Evolutionary conservation across 208 protist species (phyloP).

Genomic region (Trypanosoma theileri): DNA sequence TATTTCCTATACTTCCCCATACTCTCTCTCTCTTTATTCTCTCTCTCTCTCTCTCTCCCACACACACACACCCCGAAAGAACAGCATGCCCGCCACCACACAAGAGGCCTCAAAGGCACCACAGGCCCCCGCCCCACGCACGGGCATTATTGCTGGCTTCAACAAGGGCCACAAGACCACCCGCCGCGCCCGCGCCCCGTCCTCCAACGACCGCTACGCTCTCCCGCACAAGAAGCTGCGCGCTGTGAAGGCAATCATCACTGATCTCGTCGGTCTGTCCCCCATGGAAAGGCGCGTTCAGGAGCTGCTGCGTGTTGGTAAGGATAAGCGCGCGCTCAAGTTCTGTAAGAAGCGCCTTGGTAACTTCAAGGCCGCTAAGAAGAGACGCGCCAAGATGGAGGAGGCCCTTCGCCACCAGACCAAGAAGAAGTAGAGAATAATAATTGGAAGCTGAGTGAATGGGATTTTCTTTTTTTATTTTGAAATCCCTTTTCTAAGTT

Average conservation of each 20-base stretch:
- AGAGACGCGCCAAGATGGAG: conserved; percentile 92
- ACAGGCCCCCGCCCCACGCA: conserved; percentile 59
- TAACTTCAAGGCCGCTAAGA: conserved; percentile 88
- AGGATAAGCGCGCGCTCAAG: conserved; percentile 95
- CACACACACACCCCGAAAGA: no score
- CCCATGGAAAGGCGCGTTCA: conserved; percentile 92
- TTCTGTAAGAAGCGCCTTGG: conserved; percentile 94
- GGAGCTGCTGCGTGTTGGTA: conserved; percentile 94
- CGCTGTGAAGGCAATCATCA: conserved; percentile 90
- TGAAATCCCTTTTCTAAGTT: neutral
- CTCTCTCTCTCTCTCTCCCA: neutral
- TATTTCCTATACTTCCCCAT: no score
- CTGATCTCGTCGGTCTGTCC: conserved; percentile 89
- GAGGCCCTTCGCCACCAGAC: conserved; percentile 82
- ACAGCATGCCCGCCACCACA: conserved; percentile 49
- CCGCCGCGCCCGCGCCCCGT: conserved; percentile 77
- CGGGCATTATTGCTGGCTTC: conserved; percentile 91
- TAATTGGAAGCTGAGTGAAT: neutral
- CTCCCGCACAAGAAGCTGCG: conserved; percentile 89
- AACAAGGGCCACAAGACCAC: conserved; percentile 92
- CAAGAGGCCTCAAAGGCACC: conserved; percentile 20
- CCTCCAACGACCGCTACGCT: conserved; percentile 78
- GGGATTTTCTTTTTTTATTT: neutral
- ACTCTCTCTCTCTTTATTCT: neutral
- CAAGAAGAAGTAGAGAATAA: conserved; percentile 79